Base-by-base conservation (phyloP, 495 filamentous ascomycete genomes). In the Tuber magnatum region DNA sequence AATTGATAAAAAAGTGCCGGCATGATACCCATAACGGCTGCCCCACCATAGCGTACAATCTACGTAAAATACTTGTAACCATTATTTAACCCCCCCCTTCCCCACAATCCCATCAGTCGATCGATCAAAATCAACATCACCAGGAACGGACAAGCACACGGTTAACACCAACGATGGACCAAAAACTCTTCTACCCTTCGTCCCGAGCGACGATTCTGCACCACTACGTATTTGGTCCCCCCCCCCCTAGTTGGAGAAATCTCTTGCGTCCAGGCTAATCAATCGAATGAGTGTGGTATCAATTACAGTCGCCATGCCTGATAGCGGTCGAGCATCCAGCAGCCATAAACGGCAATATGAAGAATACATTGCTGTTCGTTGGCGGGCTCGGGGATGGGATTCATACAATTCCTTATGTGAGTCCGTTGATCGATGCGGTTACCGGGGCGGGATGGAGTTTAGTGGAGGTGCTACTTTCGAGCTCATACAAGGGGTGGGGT, bases 311-410 rank as follows among this genome's bases (percentile, higher is more conserved):
- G 2, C 56, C 56, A 14, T 28, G 28, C n/a, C 28, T 65, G 14
- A 65, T 65, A 65, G 56, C 56, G 4, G 10, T 65, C 28, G 56
- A 65, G 28, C 56, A 65, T 28, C 56, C 56, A 16, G 56, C 56
- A 14, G 28, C 56, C 56, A 65, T 65, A 32, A 65, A 65, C 12
- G 56, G 56, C 56, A 65, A 65, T 18, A 35, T 44, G 69, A 81
- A 85, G 72, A 90, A 97, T 85, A 90, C 89, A 38, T 85, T 97
- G 40, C 84, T 99, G 78, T 97, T 95, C 84, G 86, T 97, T 72
- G 91, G 90, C 76, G 94, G 95, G 35, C 88, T 99, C 68, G 90
- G 89, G 70, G 94, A 97, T 85, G 92, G 92, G 32, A 87, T 94
- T 68, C 86, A 89, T 74, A 92, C 91, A 0, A 87, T 91, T 48